Evolutionary conservation across 2,329 filamentous ascomycete species (phyloP), one percentile per base, ranked within the genome.

Genomic region (Exophiala calicioides): DNA sequence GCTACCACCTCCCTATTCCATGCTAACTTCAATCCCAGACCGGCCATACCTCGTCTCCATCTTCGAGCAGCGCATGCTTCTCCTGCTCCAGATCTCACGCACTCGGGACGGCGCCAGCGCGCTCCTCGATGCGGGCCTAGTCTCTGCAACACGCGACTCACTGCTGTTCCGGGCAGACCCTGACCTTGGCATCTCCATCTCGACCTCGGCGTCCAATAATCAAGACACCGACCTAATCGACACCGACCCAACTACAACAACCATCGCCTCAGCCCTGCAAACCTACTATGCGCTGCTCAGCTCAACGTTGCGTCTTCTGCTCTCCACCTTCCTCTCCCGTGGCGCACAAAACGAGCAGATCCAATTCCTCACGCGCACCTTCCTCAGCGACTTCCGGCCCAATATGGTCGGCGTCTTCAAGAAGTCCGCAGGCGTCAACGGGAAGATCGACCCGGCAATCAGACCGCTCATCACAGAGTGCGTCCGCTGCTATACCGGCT

Each of bases 371-470:
- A 90, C 85, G 1, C 81, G 86, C 45, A 77, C 77, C 26, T 98
- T 98, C 69, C 73, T 98, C 50, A 78, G 79, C 4, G 86, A 93
- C 55, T 89, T 95, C 65, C 79, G 91, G 52, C 82, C 85, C 65
- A 82, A 90, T 46, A 88, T 97, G 60, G 82, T 93, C 55, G 86
- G 90, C 34, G 84, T 95, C 15, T 87, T 98, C 61, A 98, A 98
- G 73, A 79, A 90, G 57, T 88, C 87, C 58, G 88, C 88, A 0
- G 87, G 87, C 36, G 86, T 95, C 46, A 86, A 86, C 13, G 68
- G 70, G 29, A 65, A 69, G 24, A 64, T 67, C 13, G 52, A 52
- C 13, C 35, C 41, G 21, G 44, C 36, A 9, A 42, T 51, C 15
- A 30, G 41, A 16, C 48, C 49, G 18, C 37, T 50, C 1, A 32